A percentile compares a stretch with the other conserved stretches of the same genome.
Evolutionary conservation across 768 basidiomycete genomes (phyloP).

Genomic region (Rhodotorula graminis): DNA sequence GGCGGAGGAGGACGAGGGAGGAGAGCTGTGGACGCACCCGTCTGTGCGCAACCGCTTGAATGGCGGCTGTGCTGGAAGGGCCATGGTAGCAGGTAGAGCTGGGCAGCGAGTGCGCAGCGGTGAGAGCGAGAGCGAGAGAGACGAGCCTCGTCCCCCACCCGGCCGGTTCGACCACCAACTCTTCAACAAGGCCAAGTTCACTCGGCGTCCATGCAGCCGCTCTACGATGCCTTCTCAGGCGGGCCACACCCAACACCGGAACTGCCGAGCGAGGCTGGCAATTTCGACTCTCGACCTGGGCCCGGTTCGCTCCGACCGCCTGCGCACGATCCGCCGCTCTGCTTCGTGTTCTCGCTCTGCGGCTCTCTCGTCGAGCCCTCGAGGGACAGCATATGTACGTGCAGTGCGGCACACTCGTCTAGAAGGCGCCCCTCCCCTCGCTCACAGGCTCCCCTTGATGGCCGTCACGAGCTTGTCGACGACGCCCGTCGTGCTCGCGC

Average conservation of each 20-base stretch:
- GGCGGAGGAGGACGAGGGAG: background rate
- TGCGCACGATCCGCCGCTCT: no score
- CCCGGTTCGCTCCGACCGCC: no score
- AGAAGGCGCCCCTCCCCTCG: no score
- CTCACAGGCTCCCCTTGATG: constrained; percentile 18
- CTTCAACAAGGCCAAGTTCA: no score
- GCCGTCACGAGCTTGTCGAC: constrained; percentile 3
- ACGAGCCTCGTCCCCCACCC: background rate
- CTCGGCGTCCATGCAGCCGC: no score
- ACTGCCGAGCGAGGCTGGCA: no score
- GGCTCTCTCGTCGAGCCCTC: no score
- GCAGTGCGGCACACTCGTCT: background rate
- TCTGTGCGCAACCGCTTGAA: constrained; percentile 20
- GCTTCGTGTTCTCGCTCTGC: no score
- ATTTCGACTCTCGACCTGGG: no score
- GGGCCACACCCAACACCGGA: no score
- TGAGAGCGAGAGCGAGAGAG: background rate
- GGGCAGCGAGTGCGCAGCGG: background rate
- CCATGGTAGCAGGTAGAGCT: background rate
- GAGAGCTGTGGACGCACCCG: background rate
- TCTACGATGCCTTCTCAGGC: no score
- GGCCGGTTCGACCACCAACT: no score
- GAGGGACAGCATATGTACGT: background rate
- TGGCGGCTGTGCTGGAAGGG: background rate
- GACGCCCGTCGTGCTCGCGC: background rate